These are phyloP conservation scores for Bonia amplexicaulis DNA, from an alignment of 176 grass and related monocot genomes.

Conservation along the genomic window DNA sequence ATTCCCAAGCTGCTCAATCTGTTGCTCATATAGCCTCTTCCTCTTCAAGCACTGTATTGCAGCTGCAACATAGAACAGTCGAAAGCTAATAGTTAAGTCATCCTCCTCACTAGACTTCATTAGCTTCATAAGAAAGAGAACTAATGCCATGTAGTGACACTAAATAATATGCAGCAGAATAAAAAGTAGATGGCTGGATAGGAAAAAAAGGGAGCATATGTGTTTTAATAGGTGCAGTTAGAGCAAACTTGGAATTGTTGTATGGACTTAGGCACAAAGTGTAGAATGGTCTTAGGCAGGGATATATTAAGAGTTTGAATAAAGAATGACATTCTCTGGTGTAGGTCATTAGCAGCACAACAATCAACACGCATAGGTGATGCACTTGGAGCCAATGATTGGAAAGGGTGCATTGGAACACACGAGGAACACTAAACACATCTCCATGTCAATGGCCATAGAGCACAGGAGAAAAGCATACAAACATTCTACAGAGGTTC, in stretches of 20 bases:
- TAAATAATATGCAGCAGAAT: constrained; percentile 1
- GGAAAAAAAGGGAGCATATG: background rate
- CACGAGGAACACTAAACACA: background rate
- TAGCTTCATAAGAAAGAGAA: background rate
- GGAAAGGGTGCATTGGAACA: background rate
- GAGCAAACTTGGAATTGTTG: background rate
- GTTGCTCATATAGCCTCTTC: constrained; percentile 94
- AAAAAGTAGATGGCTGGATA: background rate
- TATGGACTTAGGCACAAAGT: background rate
- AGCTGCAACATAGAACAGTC: constrained; percentile 38
- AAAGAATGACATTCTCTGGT: background rate
- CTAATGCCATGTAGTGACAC: background rate
- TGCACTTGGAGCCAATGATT: background rate
- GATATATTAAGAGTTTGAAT: background rate
- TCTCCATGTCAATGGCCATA: background rate
- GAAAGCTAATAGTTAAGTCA: constrained; percentile 1
- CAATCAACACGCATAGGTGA: background rate
- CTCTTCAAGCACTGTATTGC: constrained; percentile 98
- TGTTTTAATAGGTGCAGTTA: background rate
- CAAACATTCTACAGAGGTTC: background rate
- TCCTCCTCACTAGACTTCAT: constrained; percentile 15
- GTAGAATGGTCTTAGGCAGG: too few species aligned
- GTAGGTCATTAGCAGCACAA: background rate
- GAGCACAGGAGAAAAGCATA: background rate
- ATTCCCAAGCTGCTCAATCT: constrained; percentile 97